A percentile compares a stretch with the other conserved stretches of the same genome.
Conservation (phyloP, 2,329 filamentous ascomycete species). For the Akanthomyces muscarius region DNA sequence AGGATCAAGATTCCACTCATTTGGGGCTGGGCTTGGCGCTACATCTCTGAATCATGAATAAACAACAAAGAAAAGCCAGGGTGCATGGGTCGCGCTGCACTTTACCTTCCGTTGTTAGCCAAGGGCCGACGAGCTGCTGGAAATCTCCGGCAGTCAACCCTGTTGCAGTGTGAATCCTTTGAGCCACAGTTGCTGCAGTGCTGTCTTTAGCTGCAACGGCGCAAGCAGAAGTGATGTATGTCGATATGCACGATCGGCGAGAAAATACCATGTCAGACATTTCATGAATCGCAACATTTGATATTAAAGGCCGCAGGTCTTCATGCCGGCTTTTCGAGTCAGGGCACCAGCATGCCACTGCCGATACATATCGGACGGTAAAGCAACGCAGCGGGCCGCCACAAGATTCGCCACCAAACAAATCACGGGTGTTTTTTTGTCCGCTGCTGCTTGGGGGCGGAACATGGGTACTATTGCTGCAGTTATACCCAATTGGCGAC, state of each 20-base stretch:
- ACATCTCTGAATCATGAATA: background rate
- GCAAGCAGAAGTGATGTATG: conserved; percentile 1
- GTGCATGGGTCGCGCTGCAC: background rate
- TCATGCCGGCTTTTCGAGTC: background rate
- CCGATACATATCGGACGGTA: background rate
- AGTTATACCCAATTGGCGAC: background rate
- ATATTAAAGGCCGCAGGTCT: background rate
- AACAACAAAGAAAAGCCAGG: background rate
- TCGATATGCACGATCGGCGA: conserved; percentile 10
- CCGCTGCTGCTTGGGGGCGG: conserved; percentile 9
- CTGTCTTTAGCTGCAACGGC: background rate
- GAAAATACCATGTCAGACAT: background rate
- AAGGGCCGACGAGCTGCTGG: background rate
- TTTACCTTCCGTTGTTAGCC: background rate
- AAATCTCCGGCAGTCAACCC: background rate
- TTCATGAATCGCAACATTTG: background rate
- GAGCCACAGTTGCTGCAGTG: background rate
- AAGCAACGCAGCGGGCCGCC: background rate
- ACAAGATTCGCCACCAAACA: background rate
- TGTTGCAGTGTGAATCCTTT: background rate
- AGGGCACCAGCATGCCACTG: background rate
- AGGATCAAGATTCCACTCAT: background rate
- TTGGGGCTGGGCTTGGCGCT: background rate
- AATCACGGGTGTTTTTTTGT: background rate
- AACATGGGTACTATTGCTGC: conserved; percentile 12